Evolutionary conservation across 202 grass and related monocot genomes (phyloP).

Genomic region (Schoenoplectus tabernaemontani): DNA sequence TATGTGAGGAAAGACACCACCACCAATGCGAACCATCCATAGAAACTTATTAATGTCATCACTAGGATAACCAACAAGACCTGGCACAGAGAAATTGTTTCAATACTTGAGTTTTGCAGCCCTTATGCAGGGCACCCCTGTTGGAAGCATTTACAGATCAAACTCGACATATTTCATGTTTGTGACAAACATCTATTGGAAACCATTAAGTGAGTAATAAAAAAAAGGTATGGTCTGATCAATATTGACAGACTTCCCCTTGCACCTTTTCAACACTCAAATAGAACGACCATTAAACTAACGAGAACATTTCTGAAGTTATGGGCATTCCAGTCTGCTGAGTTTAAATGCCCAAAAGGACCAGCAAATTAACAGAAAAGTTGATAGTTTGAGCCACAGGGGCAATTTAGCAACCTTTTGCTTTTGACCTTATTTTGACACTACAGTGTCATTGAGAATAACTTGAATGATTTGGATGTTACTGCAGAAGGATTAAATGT

Average conservation of each 20-base stretch:
- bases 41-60: slow-evolving; percentile 99
- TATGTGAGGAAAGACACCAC: slow-evolving; percentile 98
- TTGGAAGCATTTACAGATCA: not conserved
- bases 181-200: not conserved
- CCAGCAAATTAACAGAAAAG: not conserved
- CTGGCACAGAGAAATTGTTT: slow-evolving; percentile 38
- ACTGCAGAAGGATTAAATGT: not conserved
- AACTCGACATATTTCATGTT: not conserved
- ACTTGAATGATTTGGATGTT: not conserved
- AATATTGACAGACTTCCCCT: not conserved
- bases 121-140: not conserved
- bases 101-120: not conserved
- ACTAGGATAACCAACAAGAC: slow-evolving; percentile 96
- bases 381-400: no score
- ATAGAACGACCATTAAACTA: not conserved
- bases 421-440: not conserved
- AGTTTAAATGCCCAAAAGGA: not conserved
- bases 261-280: not conserved
- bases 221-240: not conserved
- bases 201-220: not conserved
- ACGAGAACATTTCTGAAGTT: not conserved
- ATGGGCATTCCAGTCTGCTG: not conserved
- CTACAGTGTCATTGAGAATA: not conserved
- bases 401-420: not conserved
- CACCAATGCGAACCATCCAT: slow-evolving; percentile 99